These are phyloP conservation scores for Candida krabiensis DNA, from an alignment of 805 yeast species.

Conservation along the genomic window DNA sequence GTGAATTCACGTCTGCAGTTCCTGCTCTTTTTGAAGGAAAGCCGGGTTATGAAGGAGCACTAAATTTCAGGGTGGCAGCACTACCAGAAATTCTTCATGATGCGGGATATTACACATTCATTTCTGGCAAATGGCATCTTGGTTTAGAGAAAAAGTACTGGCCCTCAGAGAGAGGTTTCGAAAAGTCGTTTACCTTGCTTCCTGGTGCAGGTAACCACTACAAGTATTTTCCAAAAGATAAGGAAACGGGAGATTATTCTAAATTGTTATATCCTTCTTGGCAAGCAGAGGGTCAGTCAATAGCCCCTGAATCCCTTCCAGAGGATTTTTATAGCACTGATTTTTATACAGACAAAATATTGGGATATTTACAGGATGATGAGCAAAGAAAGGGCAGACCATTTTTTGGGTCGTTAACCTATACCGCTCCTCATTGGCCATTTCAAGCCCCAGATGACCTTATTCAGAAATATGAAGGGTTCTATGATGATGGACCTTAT, in stretches of 20 bases:
- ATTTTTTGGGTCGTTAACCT: slow-evolving; percentile 53
- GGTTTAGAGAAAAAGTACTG: slow-evolving; percentile 47
- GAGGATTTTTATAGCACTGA: slow-evolving; percentile 48
- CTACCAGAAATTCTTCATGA: slow-evolving; percentile 50
- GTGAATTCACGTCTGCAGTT: slow-evolving; percentile 40
- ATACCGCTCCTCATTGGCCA: slow-evolving; percentile 71
- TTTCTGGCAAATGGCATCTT: slow-evolving; percentile 64
- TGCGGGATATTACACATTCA: slow-evolving; percentile 47
- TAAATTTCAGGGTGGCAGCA: slow-evolving; percentile 52
- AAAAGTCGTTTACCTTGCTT: slow-evolving; percentile 46
- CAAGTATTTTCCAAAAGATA: slow-evolving; percentile 42
- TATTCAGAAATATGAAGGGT: slow-evolving; percentile 47
- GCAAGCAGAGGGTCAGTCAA: slow-evolving; percentile 37
- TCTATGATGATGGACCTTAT: slow-evolving; percentile 50
- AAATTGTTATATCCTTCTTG: slow-evolving; percentile 41
- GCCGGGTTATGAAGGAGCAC: slow-evolving; percentile 57
- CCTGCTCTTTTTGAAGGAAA: slow-evolving; percentile 43
- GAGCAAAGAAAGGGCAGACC: slow-evolving; percentile 43
- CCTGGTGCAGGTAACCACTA: slow-evolving; percentile 62
- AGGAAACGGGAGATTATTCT: slow-evolving; percentile 22
- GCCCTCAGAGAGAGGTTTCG: slow-evolving; percentile 52
- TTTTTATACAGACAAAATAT: slow-evolving; percentile 43
- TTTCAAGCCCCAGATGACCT: slow-evolving; percentile 55
- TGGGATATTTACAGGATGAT: slow-evolving; percentile 35
- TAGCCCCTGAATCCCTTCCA: slow-evolving; percentile 41